A percentile compares a stretch with the other conserved stretches of the same genome.
phyloP scores from a whole-genome alignment of 257 asterid genomes.

The Scutellaria galericulata region DNA sequence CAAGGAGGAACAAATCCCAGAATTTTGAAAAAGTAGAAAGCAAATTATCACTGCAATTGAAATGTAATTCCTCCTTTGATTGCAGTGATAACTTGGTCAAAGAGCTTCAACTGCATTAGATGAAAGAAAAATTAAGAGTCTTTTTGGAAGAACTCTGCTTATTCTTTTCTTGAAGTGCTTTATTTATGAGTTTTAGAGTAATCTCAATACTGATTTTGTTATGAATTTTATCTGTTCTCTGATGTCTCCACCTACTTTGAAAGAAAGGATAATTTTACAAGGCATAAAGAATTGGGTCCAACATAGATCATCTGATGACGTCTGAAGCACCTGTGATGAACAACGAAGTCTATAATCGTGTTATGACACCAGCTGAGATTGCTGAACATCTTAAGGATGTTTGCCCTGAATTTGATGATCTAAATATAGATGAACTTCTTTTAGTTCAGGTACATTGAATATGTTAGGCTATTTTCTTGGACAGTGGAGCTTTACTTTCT shows the following conservation, averaged over 20 bases:
- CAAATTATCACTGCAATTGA: neutral
- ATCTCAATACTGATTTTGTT: neutral
- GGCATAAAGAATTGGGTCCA: constrained; percentile 2
- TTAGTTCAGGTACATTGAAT: constrained; percentile 54
- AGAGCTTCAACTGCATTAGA: too few relatives aligned
- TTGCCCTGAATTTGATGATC: constrained; percentile 82
- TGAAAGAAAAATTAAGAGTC: too few relatives aligned
- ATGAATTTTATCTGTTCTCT: constrained; percentile 12
- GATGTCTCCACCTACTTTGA: constrained; percentile 9
- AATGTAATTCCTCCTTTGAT: neutral
- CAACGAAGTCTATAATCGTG: constrained; percentile 47
- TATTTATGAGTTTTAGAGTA: neutral
- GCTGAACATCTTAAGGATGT: constrained; percentile 70
- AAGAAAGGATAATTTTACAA: constrained; percentile 29
- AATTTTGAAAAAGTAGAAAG: neutral
- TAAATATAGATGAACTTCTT: constrained; percentile 75
- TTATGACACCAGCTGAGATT: constrained; percentile 66
- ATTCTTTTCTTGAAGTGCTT: constrained; percentile 1
- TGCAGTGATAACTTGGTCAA: neutral
- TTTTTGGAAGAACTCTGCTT: neutral
- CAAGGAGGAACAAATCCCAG: neutral
- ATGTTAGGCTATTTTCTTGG: constrained; percentile 1
- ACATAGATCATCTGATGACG: constrained; percentile 35
- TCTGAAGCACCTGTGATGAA: constrained; percentile 51
- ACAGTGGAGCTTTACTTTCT: neutral